Percentiles rank a stretch among this genome's conserved stretches.
Conservation (phyloP, 2,329 filamentous ascomycete species). For the Phialophora macrospora region DNA sequence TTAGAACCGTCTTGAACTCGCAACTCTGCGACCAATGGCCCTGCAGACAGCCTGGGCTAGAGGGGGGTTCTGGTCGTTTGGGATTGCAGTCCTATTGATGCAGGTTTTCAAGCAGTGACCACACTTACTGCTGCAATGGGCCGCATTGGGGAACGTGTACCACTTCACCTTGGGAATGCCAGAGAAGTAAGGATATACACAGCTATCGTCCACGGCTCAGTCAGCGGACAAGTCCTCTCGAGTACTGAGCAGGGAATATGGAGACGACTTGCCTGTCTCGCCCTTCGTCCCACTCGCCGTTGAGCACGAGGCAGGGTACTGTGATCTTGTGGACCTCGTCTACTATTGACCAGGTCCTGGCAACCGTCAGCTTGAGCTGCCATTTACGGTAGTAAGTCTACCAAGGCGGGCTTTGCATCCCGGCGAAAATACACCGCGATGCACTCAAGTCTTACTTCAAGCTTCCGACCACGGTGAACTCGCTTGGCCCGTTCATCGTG, state of each 20-base stretch:
- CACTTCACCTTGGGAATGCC: slow-evolving; percentile 50
- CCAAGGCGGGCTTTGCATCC: not conserved
- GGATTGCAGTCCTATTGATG: not conserved
- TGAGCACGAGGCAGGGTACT: slow-evolving; percentile 49
- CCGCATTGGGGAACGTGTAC: slow-evolving; percentile 42
- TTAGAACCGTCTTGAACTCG: not conserved
- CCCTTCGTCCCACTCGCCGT: slow-evolving; percentile 49
- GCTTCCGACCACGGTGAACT: slow-evolving; percentile 49
- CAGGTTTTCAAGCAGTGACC: not conserved
- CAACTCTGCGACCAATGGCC: not conserved
- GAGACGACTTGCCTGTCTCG: slow-evolving; percentile 26
- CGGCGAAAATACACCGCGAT: too few species aligned
- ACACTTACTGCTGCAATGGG: slow-evolving; percentile 40
- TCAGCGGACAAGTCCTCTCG: not conserved
- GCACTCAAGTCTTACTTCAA: slow-evolving; percentile 42
- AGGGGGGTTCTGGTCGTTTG: not conserved
- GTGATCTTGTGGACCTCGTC: slow-evolving; percentile 46
- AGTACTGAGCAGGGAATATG: too few species aligned
- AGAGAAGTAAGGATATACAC: slow-evolving; percentile 32
- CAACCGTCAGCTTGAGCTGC: not conserved
- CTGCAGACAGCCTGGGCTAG: not conserved
- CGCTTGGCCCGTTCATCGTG: slow-evolving; percentile 46
- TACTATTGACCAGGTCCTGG: slow-evolving; percentile 44
- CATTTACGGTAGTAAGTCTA: not conserved
- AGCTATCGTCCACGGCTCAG: slow-evolving; percentile 6